A percentile compares a stretch with the other conserved stretches of the same genome.
These are phyloP conservation scores for Nidula microcarpa DNA, from an alignment of 768 basidiomycete species.

Conservation along the genomic window DNA sequence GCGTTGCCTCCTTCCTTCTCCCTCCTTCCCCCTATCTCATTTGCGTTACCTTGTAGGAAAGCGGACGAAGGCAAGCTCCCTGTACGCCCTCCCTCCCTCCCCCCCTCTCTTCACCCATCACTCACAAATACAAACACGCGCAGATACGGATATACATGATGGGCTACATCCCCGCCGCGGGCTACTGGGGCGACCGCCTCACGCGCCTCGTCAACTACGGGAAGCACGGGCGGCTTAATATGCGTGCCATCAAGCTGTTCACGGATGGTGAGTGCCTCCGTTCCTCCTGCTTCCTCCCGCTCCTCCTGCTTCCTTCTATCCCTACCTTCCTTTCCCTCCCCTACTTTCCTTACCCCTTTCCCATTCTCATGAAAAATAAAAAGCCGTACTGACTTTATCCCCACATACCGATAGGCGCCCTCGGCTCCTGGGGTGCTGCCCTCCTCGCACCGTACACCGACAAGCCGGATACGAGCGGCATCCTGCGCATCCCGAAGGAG, in stretches of 20 bases:
- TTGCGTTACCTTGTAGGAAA: slow-evolving; percentile 39
- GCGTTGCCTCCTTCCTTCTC: slow-evolving; percentile 13
- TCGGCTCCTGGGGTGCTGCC: slow-evolving; percentile 92
- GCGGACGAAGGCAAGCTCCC: slow-evolving; percentile 69
- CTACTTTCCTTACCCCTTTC: too few relatives aligned
- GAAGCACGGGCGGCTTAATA: slow-evolving; percentile 45
- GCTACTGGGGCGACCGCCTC: slow-evolving; percentile 66
- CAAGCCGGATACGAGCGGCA: slow-evolving; percentile 65
- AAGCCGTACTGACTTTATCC: too few relatives aligned
- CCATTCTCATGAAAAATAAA: too few relatives aligned
- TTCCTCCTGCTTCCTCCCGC: not conserved
- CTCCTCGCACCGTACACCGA: slow-evolving; percentile 71
- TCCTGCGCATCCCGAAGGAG: slow-evolving; percentile 59
- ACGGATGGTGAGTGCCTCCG: slow-evolving; percentile 55
- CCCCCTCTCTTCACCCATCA: not conserved
- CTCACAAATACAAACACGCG: not conserved
- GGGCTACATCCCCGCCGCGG: slow-evolving; percentile 46
- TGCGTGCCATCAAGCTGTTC: slow-evolving; percentile 71
- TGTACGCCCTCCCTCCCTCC: slow-evolving; percentile 30
- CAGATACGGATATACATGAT: slow-evolving; percentile 64
- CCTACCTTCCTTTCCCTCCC: not conserved
- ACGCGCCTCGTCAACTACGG: slow-evolving; percentile 61
- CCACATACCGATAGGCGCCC: slow-evolving; percentile 51
- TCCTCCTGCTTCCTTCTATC: not conserved
- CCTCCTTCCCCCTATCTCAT: not conserved